Evolutionary conservation across 2,329 filamentous ascomycete genomes (phyloP).

Genomic region (Orbilia blumenaviensis): DNA sequence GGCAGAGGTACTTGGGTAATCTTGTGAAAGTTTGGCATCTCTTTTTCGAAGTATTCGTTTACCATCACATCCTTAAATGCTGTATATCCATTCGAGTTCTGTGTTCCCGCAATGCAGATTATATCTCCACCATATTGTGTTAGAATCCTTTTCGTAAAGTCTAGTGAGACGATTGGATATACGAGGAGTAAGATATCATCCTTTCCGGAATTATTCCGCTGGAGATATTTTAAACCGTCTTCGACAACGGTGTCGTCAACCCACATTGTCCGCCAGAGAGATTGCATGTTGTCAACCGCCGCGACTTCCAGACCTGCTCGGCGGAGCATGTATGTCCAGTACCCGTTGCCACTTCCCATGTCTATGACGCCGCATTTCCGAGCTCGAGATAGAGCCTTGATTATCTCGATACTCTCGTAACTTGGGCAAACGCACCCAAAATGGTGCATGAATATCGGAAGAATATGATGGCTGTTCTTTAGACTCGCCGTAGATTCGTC

Average conservation of each 20-base stretch:
- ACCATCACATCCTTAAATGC: slow-evolving; percentile 72
- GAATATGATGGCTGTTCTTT: slow-evolving; percentile 71
- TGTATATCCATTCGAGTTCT: slow-evolving; percentile 78
- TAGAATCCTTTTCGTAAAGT: slow-evolving; percentile 73
- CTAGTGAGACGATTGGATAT: slow-evolving; percentile 74
- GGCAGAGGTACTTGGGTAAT: slow-evolving; percentile 73
- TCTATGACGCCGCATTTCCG: slow-evolving; percentile 69
- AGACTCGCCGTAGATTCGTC: slow-evolving; percentile 66
- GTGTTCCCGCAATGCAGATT: slow-evolving; percentile 76
- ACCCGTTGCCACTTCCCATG: slow-evolving; percentile 76
- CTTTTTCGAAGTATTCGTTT: slow-evolving; percentile 72
- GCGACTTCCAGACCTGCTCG: slow-evolving; percentile 67
- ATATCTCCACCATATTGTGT: slow-evolving; percentile 71
- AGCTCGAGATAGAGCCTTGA: slow-evolving; percentile 67
- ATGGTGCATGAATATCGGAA: slow-evolving; percentile 80
- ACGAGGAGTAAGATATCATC: slow-evolving; percentile 74
- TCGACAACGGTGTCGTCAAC: slow-evolving; percentile 71
- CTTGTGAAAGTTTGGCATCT: slow-evolving; percentile 69
- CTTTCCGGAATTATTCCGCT: slow-evolving; percentile 64
- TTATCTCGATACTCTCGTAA: slow-evolving; percentile 71
- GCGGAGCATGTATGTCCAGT: slow-evolving; percentile 78
- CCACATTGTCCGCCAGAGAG: slow-evolving; percentile 75
- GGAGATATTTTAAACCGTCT: slow-evolving; percentile 71
- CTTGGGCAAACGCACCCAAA: slow-evolving; percentile 77
- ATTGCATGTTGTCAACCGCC: slow-evolving; percentile 74